Conservation (phyloP, 768 basidiomycete genomes). For the Omphalotus guepiniiformis region DNA sequence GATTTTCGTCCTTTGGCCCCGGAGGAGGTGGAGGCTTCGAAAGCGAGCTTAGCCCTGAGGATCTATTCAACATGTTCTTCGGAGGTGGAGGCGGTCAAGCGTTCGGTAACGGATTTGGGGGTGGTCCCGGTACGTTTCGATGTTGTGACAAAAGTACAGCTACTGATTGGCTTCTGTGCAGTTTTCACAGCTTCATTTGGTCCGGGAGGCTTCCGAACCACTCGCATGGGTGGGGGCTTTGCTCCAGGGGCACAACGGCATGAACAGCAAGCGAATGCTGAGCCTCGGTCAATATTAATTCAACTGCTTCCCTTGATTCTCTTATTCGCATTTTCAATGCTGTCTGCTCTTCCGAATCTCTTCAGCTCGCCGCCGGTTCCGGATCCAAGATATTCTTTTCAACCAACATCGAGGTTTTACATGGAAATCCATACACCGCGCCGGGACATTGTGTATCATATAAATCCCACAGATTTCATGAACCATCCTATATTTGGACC, state of each 20-base stretch:
- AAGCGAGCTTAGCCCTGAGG: conserved; percentile 90
- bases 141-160: background rate
- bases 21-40: conserved; percentile 55
- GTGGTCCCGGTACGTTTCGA: conserved; percentile 42
- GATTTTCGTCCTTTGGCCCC: conserved; percentile 51
- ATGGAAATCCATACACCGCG: conserved; percentile 67
- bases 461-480: conserved; percentile 72
- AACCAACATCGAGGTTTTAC: conserved; percentile 54
- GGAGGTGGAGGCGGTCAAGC: conserved; percentile 61
- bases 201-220: conserved; percentile 76
- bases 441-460: conserved; percentile 77
- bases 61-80: conserved; percentile 99
- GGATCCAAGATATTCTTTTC: conserved; percentile 79
- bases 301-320: conserved; percentile 85
- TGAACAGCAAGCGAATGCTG: conserved; percentile 31
- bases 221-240: conserved; percentile 47
- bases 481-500: conserved; percentile 73
- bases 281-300: conserved; percentile 59
- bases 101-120: conserved; percentile 54
- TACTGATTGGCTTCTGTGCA: conserved; percentile 21
- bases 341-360: conserved; percentile 75
- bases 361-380: conserved; percentile 65
- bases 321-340: conserved; percentile 77
- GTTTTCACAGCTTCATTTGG: conserved; percentile 81
- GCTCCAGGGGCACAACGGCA: conserved; percentile 30